phyloP scores from a whole-genome alignment of 2,329 filamentous ascomycete genomes.

The Mollisia scopiformis region DNA sequence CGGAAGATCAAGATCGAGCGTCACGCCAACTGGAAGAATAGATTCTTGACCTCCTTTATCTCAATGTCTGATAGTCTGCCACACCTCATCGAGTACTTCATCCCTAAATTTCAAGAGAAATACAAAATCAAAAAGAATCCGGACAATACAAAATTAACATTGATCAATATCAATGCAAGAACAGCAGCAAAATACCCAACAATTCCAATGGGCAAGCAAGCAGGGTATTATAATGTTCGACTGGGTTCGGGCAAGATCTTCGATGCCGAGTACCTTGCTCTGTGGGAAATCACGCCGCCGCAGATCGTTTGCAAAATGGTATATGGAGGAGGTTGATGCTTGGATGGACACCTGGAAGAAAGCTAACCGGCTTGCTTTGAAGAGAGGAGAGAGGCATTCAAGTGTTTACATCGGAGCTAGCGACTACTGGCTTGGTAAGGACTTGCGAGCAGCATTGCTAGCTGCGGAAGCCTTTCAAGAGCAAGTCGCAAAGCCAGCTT shows the following conservation, averaged over 20 bases:
- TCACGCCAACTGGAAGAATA: not conserved
- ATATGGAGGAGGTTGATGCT: not conserved
- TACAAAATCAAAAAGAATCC: not conserved
- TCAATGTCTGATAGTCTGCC: not conserved
- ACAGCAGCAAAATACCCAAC: not conserved
- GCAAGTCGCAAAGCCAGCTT: not conserved
- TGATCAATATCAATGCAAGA: conserved; percentile 6
- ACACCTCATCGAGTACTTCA: not conserved
- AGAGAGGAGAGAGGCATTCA: too few relatives aligned
- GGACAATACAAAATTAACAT: not conserved
- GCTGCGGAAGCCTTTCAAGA: not conserved
- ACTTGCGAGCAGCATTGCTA: too few relatives aligned
- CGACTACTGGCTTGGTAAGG: too few relatives aligned
- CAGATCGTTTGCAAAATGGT: conserved; percentile 12
- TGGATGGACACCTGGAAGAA: too few relatives aligned
- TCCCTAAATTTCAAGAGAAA: not conserved
- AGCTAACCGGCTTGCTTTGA: too few relatives aligned
- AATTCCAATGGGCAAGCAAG: not conserved
- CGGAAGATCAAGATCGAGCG: not conserved
- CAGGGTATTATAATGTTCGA: too few relatives aligned
- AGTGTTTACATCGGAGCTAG: too few relatives aligned
- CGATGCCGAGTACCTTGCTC: conserved; percentile 3
- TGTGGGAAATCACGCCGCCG: not conserved
- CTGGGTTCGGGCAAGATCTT: too few relatives aligned
- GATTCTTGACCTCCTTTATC: not conserved